phyloP scores from a whole-genome alignment of 306 rosid species.

The Pterocarpus macrocarpus region DNA sequence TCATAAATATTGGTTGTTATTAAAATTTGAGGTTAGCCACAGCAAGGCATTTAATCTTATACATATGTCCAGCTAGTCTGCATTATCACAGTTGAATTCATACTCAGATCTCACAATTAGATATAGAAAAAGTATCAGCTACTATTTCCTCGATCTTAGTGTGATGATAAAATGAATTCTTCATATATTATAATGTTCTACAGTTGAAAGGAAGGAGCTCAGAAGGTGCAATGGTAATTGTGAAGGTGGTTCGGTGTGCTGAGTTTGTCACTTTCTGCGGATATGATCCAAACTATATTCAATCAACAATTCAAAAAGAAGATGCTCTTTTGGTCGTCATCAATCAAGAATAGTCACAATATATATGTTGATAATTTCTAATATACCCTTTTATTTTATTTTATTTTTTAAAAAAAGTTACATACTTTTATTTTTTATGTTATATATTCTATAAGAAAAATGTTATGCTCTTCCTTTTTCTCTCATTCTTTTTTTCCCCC shows the following conservation, averaged over 20 bases:
- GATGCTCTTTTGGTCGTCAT: constrained; percentile 41
- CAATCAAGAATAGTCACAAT: constrained; percentile 20
- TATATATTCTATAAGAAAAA: too few species aligned
- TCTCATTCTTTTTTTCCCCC: too few species aligned
- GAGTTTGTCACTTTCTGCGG: constrained; percentile 18
- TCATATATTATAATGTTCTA: neutral
- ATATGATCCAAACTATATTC: constrained; percentile 31
- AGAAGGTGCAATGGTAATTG: constrained; percentile 31
- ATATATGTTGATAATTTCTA: neutral
- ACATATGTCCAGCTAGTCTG: neutral
- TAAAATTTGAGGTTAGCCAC: too few species aligned
- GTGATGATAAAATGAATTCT: neutral
- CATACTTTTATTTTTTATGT: too few species aligned
- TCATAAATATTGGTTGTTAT: too few species aligned
- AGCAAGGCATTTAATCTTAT: too few species aligned
- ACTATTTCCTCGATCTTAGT: neutral
- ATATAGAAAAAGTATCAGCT: constrained; percentile 3
- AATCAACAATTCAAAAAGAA: constrained; percentile 28
- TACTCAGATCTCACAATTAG: neutral
- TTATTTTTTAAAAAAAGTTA: too few species aligned
- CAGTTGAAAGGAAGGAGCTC: constrained; percentile 46
- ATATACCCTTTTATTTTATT: too few species aligned
- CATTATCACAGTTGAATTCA: constrained; percentile 17
- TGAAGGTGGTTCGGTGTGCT: constrained; percentile 31
- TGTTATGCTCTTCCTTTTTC: too few species aligned